Evolutionary conservation across 148 eudicot species (phyloP), one percentile per base, ranked within the genome.

Genomic region (Polygonum aviculare): DNA sequence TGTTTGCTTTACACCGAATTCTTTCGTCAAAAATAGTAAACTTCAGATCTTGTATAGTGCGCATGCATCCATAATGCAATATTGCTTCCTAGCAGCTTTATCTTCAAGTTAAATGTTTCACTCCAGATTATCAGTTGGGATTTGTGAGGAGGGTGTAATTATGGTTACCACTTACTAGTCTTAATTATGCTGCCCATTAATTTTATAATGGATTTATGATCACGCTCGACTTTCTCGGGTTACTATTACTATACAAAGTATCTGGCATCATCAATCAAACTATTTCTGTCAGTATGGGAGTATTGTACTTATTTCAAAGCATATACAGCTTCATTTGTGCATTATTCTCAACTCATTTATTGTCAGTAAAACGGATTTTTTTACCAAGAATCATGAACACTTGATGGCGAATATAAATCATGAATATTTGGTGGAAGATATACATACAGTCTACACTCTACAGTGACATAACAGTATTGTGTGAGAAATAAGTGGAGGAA

Each of bases 381-480:
- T 36, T 14, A 26, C 31, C 31, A 26, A 26, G 3, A 36, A 67
- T 67, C 44, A 67, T 67, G 72, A 67, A 38, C 38, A 67, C 72
- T 67, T 67, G 72, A 67, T 67, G 44, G 72, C 36, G 44, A 67
- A 67, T 67, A 35, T 38, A 67, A 38, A 67, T 67, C 10, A 67
- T 67, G 72, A 3, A 36, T 67, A 67, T 22, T 35, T 67, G 72
- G 31, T 60, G 69, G 16, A 60, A 26, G 15, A 10, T 60, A 60
- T 22, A 22, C 10, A 26, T 26, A 26, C 31, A 26, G 31, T 26
- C 31, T 26, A 26, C 31, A 26, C 31, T 26, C 31, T 26, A 0
- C 31, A 54, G 67, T 60, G 38, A 67, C 44, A 67, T 36, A 14
- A 59, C 14, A 65, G 40, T 65, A 36, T 67, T 35, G 15, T 36